Conservation (phyloP, 73 alveolate species). For the Tetrahymena thermophila region DNA sequence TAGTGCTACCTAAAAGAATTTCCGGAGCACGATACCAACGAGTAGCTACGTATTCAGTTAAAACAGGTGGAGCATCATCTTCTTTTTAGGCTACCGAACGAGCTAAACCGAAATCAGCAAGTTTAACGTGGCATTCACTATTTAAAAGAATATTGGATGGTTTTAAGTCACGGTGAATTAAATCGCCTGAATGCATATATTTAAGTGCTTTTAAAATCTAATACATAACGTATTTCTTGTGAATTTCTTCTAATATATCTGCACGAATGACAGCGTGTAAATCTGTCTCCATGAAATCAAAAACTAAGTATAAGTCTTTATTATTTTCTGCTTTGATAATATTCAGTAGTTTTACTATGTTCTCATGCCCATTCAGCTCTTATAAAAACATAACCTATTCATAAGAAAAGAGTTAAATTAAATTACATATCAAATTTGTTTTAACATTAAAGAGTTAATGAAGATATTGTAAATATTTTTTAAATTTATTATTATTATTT, state of each 20-base stretch:
- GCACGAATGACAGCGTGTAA: slow-evolving; percentile 78
- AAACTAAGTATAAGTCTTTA: slow-evolving; percentile 62
- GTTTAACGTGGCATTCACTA: slow-evolving; percentile 76
- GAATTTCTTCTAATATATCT: slow-evolving; percentile 80
- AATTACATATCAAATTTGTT: too few species aligned
- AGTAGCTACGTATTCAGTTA: slow-evolving; percentile 93
- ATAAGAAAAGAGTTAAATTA: not conserved
- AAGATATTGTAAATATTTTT: not conserved
- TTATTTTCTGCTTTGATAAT: slow-evolving; percentile 83
- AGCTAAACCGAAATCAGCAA: slow-evolving; percentile 88
- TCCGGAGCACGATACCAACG: slow-evolving; percentile 96
- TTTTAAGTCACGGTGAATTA: slow-evolving; percentile 70
- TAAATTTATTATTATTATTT: not conserved
- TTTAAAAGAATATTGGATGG: slow-evolving; percentile 84
- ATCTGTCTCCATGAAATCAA: slow-evolving; percentile 85
- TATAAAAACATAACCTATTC: slow-evolving; percentile 54
- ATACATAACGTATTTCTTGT: slow-evolving; percentile 74
- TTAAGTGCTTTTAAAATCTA: slow-evolving; percentile 68
- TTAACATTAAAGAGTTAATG: too few species aligned
- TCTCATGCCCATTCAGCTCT: slow-evolving; percentile 92
- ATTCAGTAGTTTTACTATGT: slow-evolving; percentile 81
- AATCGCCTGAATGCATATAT: slow-evolving; percentile 68
- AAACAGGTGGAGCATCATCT: slow-evolving; percentile 62
- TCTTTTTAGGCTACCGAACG: slow-evolving; percentile 67
- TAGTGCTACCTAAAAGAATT: slow-evolving; percentile 76